Evolutionary conservation across 768 basidiomycete species (phyloP).

Genomic region (Tephrocybe sp.): DNA sequence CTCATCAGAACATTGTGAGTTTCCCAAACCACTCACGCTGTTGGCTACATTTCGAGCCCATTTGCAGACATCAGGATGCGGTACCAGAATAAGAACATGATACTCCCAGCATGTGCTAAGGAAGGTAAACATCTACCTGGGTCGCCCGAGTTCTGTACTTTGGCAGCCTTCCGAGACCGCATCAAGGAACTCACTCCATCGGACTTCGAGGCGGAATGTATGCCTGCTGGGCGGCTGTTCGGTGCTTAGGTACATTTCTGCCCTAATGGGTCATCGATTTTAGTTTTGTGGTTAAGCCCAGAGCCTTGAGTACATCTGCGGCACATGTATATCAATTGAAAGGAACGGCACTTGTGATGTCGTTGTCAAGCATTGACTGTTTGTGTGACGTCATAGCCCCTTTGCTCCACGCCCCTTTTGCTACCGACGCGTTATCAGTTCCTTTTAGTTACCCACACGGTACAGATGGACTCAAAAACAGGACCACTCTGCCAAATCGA

Average conservation of each 20-base stretch:
- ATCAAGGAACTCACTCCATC: constrained; percentile 64
- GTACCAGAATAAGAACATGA: constrained; percentile 67
- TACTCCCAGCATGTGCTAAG: constrained; percentile 63
- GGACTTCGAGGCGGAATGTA: constrained; percentile 69
- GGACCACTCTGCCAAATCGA: neutral
- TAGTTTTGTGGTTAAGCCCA: no score
- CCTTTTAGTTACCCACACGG: no score
- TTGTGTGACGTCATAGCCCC: constrained; percentile 6
- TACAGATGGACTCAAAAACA: constrained; percentile 1
- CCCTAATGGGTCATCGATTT: no score
- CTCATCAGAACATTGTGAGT: constrained; percentile 45
- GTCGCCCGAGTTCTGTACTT: constrained; percentile 71
- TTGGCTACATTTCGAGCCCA: neutral
- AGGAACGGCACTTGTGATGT: no score
- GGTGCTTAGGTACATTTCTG: constrained; percentile 6
- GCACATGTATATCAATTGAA: no score
- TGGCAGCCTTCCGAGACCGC: constrained; percentile 60
- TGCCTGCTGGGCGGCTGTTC: constrained; percentile 25
- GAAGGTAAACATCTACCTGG: constrained; percentile 69
- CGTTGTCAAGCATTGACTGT: neutral
- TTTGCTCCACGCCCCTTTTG: constrained; percentile 1
- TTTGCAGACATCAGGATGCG: constrained; percentile 67
- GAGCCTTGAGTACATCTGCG: no score
- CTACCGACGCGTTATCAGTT: constrained; percentile 2
- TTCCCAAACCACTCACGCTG: neutral